Conservation (phyloP, 1,284 basidiomycete species). For the Exobasidium cylindrosporum region DNA sequence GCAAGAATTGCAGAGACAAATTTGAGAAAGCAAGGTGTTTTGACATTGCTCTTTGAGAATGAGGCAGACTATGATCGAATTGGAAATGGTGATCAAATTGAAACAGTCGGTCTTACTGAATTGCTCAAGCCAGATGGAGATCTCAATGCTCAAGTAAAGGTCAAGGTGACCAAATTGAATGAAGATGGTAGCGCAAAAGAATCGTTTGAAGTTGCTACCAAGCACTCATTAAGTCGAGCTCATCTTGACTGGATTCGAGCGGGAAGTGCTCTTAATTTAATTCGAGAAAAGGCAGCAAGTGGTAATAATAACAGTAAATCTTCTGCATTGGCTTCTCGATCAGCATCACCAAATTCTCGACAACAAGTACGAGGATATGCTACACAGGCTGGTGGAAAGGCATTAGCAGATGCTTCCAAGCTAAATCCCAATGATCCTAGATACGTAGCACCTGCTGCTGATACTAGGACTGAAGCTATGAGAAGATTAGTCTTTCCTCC, state of each 20-base stretch:
- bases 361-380: slow-evolving; percentile 27
- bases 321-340: neutral
- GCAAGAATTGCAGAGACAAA: slow-evolving; percentile 70
- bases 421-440: slow-evolving; percentile 48
- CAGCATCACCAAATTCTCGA: neutral
- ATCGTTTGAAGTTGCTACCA: slow-evolving; percentile 47
- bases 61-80: slow-evolving; percentile 50
- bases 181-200: slow-evolving; percentile 40
- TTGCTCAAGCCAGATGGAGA: slow-evolving; percentile 43
- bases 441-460: slow-evolving; percentile 37
- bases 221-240: slow-evolving; percentile 44
- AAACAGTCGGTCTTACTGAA: slow-evolving; percentile 49
- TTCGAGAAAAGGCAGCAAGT: slow-evolving; percentile 39
- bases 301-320: slow-evolving; percentile 19
- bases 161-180: slow-evolving; percentile 49
- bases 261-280: slow-evolving; percentile 52
- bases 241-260: slow-evolving; percentile 53
- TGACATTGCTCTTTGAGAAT: slow-evolving; percentile 52
- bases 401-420: slow-evolving; percentile 20
- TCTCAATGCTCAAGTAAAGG: slow-evolving; percentile 40
- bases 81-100: slow-evolving; percentile 43
- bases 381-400: slow-evolving; percentile 18
- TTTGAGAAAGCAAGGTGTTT: slow-evolving; percentile 55
- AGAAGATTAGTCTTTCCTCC: slow-evolving; percentile 46
- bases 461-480: slow-evolving; percentile 39